A percentile compares a stretch with the other conserved stretches of the same genome.
Conservation (phyloP, 2,329 filamentous ascomycete species). For the Trichocomaceae sp. region DNA sequence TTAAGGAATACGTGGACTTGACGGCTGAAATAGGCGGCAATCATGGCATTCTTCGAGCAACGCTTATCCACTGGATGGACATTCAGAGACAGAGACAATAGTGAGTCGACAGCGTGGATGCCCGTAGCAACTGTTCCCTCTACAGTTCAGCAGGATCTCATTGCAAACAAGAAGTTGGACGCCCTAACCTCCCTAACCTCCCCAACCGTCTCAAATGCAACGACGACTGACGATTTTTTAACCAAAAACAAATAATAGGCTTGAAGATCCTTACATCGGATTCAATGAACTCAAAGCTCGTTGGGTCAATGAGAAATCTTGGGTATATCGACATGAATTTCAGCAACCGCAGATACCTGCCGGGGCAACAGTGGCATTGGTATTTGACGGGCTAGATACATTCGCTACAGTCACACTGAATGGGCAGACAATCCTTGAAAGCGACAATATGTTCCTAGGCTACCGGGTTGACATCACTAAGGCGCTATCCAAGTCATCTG, state of each 20-base stretch:
- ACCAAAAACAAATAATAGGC: too few relatives aligned
- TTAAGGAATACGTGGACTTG: too few relatives aligned
- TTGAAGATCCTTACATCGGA: slow-evolving; percentile 24
- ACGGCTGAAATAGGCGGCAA: too few relatives aligned
- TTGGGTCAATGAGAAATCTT: slow-evolving; percentile 27
- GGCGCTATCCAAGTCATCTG: slow-evolving; percentile 38
- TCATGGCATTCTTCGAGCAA: neutral
- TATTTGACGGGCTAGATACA: slow-evolving; percentile 73
- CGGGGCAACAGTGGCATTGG: slow-evolving; percentile 42
- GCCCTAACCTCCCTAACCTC: neutral
- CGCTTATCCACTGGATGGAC: slow-evolving; percentile 19
- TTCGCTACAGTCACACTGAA: slow-evolving; percentile 68
- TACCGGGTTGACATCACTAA: slow-evolving; percentile 61
- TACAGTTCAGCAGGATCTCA: slow-evolving; percentile 26
- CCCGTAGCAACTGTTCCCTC: slow-evolving; percentile 27
- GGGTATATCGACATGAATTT: slow-evolving; percentile 17
- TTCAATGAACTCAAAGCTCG: slow-evolving; percentile 25
- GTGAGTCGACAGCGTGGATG: slow-evolving; percentile 23
- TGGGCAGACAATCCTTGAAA: slow-evolving; percentile 58
- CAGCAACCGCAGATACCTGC: neutral
- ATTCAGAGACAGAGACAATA: slow-evolving; percentile 18
- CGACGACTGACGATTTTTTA: too few relatives aligned
- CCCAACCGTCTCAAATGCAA: too few relatives aligned
- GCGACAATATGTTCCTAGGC: slow-evolving; percentile 73
- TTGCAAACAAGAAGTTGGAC: slow-evolving; percentile 17